phyloP scores from a whole-genome alignment of 2,329 filamentous ascomycete species.

The Colletotrichum incanum region DNA sequence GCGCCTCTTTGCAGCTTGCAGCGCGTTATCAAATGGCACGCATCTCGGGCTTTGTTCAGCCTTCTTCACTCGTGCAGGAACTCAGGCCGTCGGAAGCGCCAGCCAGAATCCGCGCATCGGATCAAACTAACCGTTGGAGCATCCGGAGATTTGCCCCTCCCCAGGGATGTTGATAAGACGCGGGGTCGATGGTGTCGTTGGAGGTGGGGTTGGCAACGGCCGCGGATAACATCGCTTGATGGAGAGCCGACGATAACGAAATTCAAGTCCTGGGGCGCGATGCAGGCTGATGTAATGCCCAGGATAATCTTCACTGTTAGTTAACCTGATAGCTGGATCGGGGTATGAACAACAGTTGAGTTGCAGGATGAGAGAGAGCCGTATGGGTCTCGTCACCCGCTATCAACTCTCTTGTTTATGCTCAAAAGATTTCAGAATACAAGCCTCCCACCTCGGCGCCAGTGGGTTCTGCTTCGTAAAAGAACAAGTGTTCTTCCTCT shows the following conservation, averaged over 20 bases:
- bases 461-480: not conserved
- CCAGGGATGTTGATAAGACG: constrained; percentile 34
- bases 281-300: constrained; percentile 33
- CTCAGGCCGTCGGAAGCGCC: not conserved
- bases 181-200: constrained; percentile 7
- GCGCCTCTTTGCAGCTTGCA: constrained; percentile 13
- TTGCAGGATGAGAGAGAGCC: not conserved
- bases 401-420: not conserved
- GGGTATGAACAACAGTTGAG: not conserved
- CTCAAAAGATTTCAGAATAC: no score
- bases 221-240: not conserved
- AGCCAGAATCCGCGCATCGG: not conserved
- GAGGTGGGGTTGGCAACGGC: constrained; percentile 1
- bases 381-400: not conserved
- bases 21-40: constrained; percentile 7
- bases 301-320: not conserved
- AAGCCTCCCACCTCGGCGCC: not conserved
- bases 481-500: not conserved
- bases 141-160: constrained; percentile 9
- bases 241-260: constrained; percentile 8
- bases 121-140: constrained; percentile 39
- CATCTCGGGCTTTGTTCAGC: not conserved
- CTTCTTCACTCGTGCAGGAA: not conserved
- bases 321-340: not conserved
- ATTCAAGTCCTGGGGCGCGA: not conserved